Evolutionary conservation across 1,284 basidiomycete species (phyloP), one percentile per base, ranked within the genome.

Genomic region (Coriolopsis trogii): DNA sequence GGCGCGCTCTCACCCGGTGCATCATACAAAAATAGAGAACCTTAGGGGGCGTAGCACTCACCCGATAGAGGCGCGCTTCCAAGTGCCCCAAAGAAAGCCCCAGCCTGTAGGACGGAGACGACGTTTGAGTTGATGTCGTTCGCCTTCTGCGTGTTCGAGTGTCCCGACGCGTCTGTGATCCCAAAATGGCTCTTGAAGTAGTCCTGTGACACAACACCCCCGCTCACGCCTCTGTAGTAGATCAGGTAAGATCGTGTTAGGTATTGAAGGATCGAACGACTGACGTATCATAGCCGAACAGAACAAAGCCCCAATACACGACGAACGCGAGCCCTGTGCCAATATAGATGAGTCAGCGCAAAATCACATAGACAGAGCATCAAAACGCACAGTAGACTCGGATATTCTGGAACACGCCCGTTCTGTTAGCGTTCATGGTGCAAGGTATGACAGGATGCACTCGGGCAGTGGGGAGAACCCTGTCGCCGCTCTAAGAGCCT

Each of bases 21-120:
- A n/a, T n/a, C n/a, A n/a, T n/a, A n/a, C n/a, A 26, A 25, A 40
- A n/a, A 25, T 23, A 10, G 15, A n/a, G 33, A 34, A 18, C n/a
- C 33, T n/a, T 18, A 18, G 41, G 21, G 24, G 21, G 20, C 30
- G 16, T 20, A 6, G n/a, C 16, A 25, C 72, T 41, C 47, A 86
- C 85, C 71, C 23, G 87, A 87, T 20, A 87, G 61, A 0, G 85
- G 85, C 0, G 83, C 80, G 56, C 79, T 83, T n/a, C 75, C 72
- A 6, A 92, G 65, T 10, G 89, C 85, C 41, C 90, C 89, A 63
- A 91, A 91, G 76, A 91, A 91, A 1, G 85, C 85, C 29, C 89
- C 89, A 2, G 84, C 89, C 65, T 91, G 89, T 16, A 91, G 78
- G 16, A 91, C 87, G 9, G 88, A 85, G 25, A 91, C 89, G 46